Evolutionary conservation across 768 basidiomycete species (phyloP), one percentile per base, ranked within the genome.

Genomic region (Trametes cingulata): DNA sequence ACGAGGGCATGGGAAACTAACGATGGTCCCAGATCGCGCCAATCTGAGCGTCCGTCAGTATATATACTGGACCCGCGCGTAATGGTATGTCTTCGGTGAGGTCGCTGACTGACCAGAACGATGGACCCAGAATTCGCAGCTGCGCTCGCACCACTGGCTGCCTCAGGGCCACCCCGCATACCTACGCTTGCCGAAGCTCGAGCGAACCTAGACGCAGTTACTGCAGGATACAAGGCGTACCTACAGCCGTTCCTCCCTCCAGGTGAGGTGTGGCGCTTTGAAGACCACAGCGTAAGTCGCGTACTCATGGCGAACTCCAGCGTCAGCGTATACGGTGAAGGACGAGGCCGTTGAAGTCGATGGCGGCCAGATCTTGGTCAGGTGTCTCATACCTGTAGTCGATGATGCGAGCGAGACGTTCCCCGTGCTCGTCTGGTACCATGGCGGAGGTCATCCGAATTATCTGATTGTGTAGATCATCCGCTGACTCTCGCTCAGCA

Each of bases 361-460:
- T 0, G 58, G 54, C n/a, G 63, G 55, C 12, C 25, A 48, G 14
- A 52, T 64, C 45, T 33, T 29, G 10, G 58, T 54, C 7, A 22
- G 55, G 17, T 27, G 10, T 35, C 10, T 57, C 22, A 40, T 52
- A 3, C 63, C 63, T 7, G 46, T 27, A 0, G 35, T 33, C 13
- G 40, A 24, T 2, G 47, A 51, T 20, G 19, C 14, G 14, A 29
- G 29, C 10, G 48, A 56, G 15, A 42, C 39, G 19, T 63, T 57
- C 41, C 65, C 65, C 8, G 25, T 63, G 2, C 35, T 60, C 20
- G 50, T 59, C 35, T 53, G 45, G 20, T 14, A 50, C n/a, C 65
- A 66, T 14, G 65, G 58, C 15, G 65, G 65, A 49, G 61, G 65
- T 60, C 10, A 10, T 10, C 6, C 29, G 29, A n/a, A 13, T 55